These are phyloP conservation scores for Pseudozyma thailandica DNA, from an alignment of 1,284 basidiomycete genomes.

Conservation along the genomic window DNA sequence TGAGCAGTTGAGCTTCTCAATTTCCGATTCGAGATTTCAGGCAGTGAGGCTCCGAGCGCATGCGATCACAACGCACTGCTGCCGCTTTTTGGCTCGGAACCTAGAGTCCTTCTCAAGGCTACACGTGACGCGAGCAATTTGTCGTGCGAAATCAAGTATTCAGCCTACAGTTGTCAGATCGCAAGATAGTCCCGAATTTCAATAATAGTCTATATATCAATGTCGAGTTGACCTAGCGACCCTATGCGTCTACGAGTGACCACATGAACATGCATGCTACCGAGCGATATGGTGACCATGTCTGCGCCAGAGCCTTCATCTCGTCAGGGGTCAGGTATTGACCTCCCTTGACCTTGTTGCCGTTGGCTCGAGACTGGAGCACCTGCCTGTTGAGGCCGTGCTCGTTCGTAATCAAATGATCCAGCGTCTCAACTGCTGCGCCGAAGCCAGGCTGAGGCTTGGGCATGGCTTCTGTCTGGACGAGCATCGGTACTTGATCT, in stretches of 20 bases:
- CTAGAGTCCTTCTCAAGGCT: background rate
- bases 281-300: slow-evolving; percentile 62
- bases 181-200: too few species aligned
- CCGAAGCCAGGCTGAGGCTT: slow-evolving; percentile 26
- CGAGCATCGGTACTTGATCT: slow-evolving; percentile 22
- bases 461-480: slow-evolving; percentile 38
- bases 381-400: slow-evolving; percentile 35
- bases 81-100: slow-evolving; percentile 4
- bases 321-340: slow-evolving; percentile 62
- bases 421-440: slow-evolving; percentile 1
- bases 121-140: slow-evolving; percentile 22
- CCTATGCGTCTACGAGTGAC: slow-evolving; percentile 50
- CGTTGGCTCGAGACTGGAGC: slow-evolving; percentile 51
- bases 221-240: background rate
- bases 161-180: slow-evolving; percentile 12
- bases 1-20: background rate
- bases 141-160: slow-evolving; percentile 12
- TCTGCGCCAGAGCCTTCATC: slow-evolving; percentile 58
- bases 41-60: slow-evolving; percentile 10
- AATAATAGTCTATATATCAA: background rate
- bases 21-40: slow-evolving; percentile 6
- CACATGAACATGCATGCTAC: slow-evolving; percentile 64
- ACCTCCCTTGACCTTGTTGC: slow-evolving; percentile 63
- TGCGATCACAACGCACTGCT: slow-evolving; percentile 35
- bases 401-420: slow-evolving; percentile 32